These are phyloP conservation scores for Raddia guianensis DNA, from an alignment of 176 grass and related monocot species.

Conservation along the genomic window DNA sequence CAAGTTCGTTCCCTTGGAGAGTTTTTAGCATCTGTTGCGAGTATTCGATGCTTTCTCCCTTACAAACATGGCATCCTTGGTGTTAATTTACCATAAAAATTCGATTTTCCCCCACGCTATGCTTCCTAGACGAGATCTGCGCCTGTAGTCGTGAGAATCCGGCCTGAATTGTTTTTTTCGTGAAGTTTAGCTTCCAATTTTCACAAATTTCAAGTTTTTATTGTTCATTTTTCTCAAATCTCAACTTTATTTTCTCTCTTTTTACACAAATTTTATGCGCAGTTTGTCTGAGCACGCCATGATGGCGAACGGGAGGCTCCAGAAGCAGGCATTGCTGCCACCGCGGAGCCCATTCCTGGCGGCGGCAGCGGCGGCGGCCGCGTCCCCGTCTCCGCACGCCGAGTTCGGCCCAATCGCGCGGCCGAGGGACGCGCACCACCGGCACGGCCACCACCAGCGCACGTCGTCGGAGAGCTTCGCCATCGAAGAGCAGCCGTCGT, in stretches of 20 bases:
- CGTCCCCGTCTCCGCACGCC: slow-evolving; percentile 19
- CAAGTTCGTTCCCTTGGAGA: background rate
- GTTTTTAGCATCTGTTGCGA: background rate
- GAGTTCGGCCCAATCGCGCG: slow-evolving; percentile 50
- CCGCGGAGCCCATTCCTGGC: slow-evolving; percentile 49
- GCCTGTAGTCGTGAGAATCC: background rate
- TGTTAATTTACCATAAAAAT: background rate
- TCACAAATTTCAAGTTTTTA: slow-evolving; percentile 19
- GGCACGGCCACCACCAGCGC: slow-evolving; percentile 63
- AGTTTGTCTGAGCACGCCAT: slow-evolving; percentile 38
- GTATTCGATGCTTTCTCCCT: background rate
- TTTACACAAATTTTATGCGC: background rate
- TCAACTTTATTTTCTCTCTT: background rate
- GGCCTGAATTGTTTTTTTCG: slow-evolving; percentile 27
- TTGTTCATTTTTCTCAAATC: slow-evolving; percentile 34
- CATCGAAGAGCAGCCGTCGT: slow-evolving; percentile 87
- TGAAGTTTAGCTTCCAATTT: slow-evolving; percentile 9
- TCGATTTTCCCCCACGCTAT: background rate
- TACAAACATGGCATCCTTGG: background rate
- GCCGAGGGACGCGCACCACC: slow-evolving; percentile 46
- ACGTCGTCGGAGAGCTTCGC: slow-evolving; percentile 85
- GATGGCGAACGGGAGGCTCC: slow-evolving; percentile 51
- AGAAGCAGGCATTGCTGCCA: slow-evolving; percentile 57
- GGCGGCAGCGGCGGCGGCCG: background rate
- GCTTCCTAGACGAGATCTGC: slow-evolving; percentile 36